Base-by-base conservation (phyloP, 768 basidiomycete species). In the Jaapia argillacea region DNA sequence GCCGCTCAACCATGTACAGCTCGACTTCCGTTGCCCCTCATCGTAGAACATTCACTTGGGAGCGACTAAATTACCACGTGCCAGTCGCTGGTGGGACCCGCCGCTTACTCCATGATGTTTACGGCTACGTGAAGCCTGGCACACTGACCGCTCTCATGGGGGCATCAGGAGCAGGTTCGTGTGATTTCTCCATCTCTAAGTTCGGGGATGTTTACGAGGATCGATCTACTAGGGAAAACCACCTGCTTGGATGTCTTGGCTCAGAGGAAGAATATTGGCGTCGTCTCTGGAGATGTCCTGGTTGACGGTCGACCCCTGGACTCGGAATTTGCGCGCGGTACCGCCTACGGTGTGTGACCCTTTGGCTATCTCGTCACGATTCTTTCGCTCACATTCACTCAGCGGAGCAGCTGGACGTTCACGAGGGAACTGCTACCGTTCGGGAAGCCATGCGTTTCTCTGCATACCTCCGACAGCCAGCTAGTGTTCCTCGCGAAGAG, bases 91-190 rank as follows among this genome's bases (percentile, higher is more conserved):
- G 71, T 21, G 83, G 82, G 5, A 68, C 66, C 12, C 68, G 64
- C 5, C 70, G 75, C 35, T 66, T 91, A 6, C 71, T 91, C 27
- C 76, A 88, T 52, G 78, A 87, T 49, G 76, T 91, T 14, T 73
- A 69, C 48, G 88, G 88, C 0, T 90, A 79, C 54, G 84, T 88
- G 35, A 82, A 81, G 51, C 90, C 90, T 6, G 90, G 88, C 2
- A 87, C 80, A n/a, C 59, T 91, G 48, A 90, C 89, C 0, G 90
- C 88, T 1, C 69, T 93, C 6, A 89, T 93, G 87, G 89, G 89
- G 47, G 82, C 82, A 12, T 81, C 79, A 46, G 85, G 85, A 42
- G 85, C 85, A 35, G n/a, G n/a, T n/a, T n/a, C n/a, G n/a, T n/a
- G n/a, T n/a, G 82, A 80, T 63, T 56, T 52, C 65, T 66, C 40